Percentiles rank a stretch among this genome's conserved stretches.
These are phyloP conservation scores for Hypoxylon sp. DNA, from an alignment of 2,329 filamentous ascomycete genomes.

Conservation along the genomic window DNA sequence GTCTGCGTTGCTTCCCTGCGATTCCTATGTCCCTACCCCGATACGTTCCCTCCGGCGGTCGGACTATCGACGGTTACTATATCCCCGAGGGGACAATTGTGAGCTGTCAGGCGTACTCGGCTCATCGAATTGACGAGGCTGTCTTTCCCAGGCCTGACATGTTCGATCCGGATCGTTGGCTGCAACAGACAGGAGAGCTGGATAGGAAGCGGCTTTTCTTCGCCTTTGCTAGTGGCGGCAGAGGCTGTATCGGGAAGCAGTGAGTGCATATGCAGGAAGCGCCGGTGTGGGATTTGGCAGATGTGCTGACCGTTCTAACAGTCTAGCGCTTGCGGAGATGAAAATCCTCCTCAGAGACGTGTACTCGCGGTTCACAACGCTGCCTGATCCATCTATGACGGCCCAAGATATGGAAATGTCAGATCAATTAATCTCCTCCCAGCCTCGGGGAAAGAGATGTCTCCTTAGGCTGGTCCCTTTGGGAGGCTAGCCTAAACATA, in stretches of 20 bases:
- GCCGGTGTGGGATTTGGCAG: not conserved
- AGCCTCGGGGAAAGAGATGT: constrained; percentile 71
- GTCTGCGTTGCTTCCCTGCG: constrained; percentile 71
- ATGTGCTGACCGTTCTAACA: constrained; percentile 45
- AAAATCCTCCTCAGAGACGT: constrained; percentile 72
- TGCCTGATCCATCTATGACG: constrained; percentile 66
- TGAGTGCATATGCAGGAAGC: constrained; percentile 57
- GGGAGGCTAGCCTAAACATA: constrained; percentile 2
- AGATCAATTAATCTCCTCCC: constrained; percentile 75
- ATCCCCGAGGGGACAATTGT: constrained; percentile 68
- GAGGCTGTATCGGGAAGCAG: constrained; percentile 76
- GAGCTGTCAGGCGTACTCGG: constrained; percentile 71
- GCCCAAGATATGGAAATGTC: constrained; percentile 71
- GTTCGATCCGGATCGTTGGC: constrained; percentile 88
- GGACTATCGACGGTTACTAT: constrained; percentile 66
- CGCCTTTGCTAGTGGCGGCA: constrained; percentile 73
- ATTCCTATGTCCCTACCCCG: constrained; percentile 77
- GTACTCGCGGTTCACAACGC: constrained; percentile 69
- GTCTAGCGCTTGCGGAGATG: constrained; percentile 76
- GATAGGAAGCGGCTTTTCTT: constrained; percentile 74
- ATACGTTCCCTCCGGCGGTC: constrained; percentile 66
- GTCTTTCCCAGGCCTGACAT: constrained; percentile 83
- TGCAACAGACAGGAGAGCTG: constrained; percentile 78
- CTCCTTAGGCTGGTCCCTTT: constrained; percentile 62
- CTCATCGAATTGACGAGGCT: constrained; percentile 69